Base-by-base conservation (phyloP, 1,139 yeast genomes). In the Diutina sp. region DNA sequence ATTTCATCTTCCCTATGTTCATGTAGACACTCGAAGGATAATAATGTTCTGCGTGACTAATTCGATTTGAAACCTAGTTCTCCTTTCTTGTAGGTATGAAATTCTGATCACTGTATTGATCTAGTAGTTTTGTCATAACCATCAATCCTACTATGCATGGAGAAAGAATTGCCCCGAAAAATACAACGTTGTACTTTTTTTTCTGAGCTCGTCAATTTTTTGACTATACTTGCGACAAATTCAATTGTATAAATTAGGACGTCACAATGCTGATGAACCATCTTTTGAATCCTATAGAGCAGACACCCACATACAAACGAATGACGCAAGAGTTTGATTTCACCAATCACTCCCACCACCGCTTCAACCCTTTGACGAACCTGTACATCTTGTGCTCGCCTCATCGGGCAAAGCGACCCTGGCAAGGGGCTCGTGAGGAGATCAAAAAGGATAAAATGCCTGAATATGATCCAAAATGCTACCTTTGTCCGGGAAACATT, bases 381-480 rank as follows among this genome's bases (percentile, higher is more conserved):
- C 69, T 77, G 29, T 84, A 84, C 80, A 82, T 86, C 38, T 72
- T 86, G 57, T 86, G 87, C 57, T 85, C 90, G 8, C 93, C 93
- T 6, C 93, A 86, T 65, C 73, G 93, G 59, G 82, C 90, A 45
- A 84, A 85, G 67, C 77, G 93, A 62, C 91, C 90, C 28, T 86
- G 91, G 93, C 87, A 84, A 67, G 91, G 91, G 55, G 88, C 85
- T 61, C 76, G 82, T 61, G 91, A 86, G 66, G 76, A 73, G 54
- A 69, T 77, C 30, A 68, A 69, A 57, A 73, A 69, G 56, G 74
- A 72, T 25, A 64, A 68, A 47, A 71, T 79, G 59, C 85, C 87
- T 1, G 71, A 66, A 51, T 84, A 80, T 64, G 93, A 86, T 64
- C 79, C 80, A 35, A 79, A 79, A 60, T 86, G 93, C 67, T 86